These are phyloP conservation scores for Bryoglossum gracile DNA, from an alignment of 495 filamentous ascomycete species.

Conservation along the genomic window DNA sequence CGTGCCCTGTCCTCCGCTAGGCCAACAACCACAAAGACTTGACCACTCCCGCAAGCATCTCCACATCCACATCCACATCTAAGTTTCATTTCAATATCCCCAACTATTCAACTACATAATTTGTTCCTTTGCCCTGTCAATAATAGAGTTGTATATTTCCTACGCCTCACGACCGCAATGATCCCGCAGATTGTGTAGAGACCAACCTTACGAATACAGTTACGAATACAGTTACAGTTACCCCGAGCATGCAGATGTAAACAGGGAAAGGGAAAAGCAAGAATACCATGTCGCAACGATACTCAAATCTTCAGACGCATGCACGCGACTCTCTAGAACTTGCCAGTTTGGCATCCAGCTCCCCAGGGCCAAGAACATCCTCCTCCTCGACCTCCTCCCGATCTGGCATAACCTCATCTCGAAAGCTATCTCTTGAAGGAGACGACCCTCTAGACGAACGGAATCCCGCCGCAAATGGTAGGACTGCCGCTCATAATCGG, in stretches of 20 bases:
- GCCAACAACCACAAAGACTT: neutral
- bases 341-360: conserved; percentile 82
- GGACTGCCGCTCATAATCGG: conserved; percentile 47
- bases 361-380: conserved; percentile 26
- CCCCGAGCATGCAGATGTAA: conserved; percentile 4
- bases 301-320: conserved; percentile 24
- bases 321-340: conserved; percentile 93
- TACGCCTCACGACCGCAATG: conserved; percentile 10
- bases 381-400: conserved; percentile 61
- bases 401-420: conserved; percentile 82
- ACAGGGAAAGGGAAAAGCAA: conserved; percentile 8
- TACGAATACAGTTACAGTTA: too few species aligned
- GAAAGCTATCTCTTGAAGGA: conserved; percentile 80
- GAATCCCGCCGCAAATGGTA: conserved; percentile 39
- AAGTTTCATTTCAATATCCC: neutral
- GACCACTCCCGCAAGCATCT: conserved; percentile 17
- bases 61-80: neutral
- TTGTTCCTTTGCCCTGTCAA: conserved; percentile 28
- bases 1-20: too few species aligned
- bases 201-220: neutral
- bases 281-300: conserved; percentile 19
- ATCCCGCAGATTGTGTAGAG: neutral
- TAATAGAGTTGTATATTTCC: conserved; percentile 25
- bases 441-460: conserved; percentile 68
- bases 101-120: conserved; percentile 22